Evolutionary conservation across 306 rosid genomes (phyloP).

Genomic region (Lathyrus aphaca): DNA sequence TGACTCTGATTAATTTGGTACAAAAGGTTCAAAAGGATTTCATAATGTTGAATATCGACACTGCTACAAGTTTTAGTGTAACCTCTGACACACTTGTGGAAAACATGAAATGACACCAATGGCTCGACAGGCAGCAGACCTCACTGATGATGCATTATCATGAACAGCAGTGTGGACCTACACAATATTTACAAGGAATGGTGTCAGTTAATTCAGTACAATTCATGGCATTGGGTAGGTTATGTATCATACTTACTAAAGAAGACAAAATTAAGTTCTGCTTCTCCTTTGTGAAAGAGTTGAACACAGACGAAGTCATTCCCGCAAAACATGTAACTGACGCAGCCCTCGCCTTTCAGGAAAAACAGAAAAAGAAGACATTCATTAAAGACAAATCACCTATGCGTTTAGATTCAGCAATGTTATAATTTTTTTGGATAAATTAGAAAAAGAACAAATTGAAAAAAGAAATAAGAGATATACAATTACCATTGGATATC

Average conservation of each 20-base stretch:
- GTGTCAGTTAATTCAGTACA: slow-evolving; percentile 32
- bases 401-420: background rate
- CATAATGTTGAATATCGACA: slow-evolving; percentile 2
- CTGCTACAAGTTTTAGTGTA: slow-evolving; percentile 39
- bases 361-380: slow-evolving; percentile 24
- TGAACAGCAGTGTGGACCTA: slow-evolving; percentile 66
- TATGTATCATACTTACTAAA: slow-evolving; percentile 58
- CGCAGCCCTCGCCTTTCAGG: slow-evolving; percentile 86
- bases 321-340: slow-evolving; percentile 96
- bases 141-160: slow-evolving; percentile 76
- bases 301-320: slow-evolving; percentile 82
- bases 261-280: slow-evolving; percentile 67
- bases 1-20: slow-evolving; percentile 17
- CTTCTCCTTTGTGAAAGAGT: slow-evolving; percentile 63
- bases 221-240: slow-evolving; percentile 22
- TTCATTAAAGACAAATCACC: background rate
- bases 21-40: slow-evolving; percentile 24
- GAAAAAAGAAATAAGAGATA: slow-evolving; percentile 4
- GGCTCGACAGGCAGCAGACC: slow-evolving; percentile 97
- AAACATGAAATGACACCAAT: slow-evolving; percentile 90
- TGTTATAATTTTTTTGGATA: background rate
- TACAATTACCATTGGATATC: background rate
- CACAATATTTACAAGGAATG: slow-evolving; percentile 35
- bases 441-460: slow-evolving; percentile 1
- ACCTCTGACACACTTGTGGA: slow-evolving; percentile 90